These are phyloP conservation scores for Cudoniella acicularis DNA, from an alignment of 495 filamentous ascomycete species.

Conservation along the genomic window DNA sequence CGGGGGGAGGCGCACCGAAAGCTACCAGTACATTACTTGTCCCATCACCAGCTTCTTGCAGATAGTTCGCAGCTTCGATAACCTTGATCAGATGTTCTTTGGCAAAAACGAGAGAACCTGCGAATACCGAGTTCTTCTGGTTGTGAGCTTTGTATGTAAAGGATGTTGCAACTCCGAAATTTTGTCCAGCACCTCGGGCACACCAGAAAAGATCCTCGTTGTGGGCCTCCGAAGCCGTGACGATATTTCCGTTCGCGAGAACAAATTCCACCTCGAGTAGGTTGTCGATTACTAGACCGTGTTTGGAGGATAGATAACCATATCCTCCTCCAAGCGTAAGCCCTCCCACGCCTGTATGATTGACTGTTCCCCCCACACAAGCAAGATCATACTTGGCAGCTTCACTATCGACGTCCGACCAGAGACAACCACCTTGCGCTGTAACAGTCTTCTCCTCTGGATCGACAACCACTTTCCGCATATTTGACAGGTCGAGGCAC, in stretches of 20 bases:
- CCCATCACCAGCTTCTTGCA: constrained; percentile 4
- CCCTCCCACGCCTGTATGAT: constrained; percentile 57
- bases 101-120: constrained; percentile 41
- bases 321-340: constrained; percentile 56
- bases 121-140: constrained; percentile 35
- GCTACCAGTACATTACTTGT: not conserved
- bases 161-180: constrained; percentile 38
- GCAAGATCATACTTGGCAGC: constrained; percentile 47
- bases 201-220: constrained; percentile 47
- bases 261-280: constrained; percentile 45
- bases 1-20: not conserved
- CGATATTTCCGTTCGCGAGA: constrained; percentile 43
- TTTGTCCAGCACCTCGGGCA: constrained; percentile 46
- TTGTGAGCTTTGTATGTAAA: not conserved
- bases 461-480: constrained; percentile 48
- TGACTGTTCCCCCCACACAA: constrained; percentile 57
- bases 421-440: constrained; percentile 50
- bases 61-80: constrained; percentile 37
- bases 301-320: constrained; percentile 43
- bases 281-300: constrained; percentile 48
- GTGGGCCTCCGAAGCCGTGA: constrained; percentile 30
- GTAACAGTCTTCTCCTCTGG: constrained; percentile 37
- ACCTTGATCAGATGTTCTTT: constrained; percentile 20
- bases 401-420: constrained; percentile 53
- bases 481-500: constrained; percentile 51